Conservation (phyloP, 2,329 filamentous ascomycete species). For the Cladorrhinum sp. region DNA sequence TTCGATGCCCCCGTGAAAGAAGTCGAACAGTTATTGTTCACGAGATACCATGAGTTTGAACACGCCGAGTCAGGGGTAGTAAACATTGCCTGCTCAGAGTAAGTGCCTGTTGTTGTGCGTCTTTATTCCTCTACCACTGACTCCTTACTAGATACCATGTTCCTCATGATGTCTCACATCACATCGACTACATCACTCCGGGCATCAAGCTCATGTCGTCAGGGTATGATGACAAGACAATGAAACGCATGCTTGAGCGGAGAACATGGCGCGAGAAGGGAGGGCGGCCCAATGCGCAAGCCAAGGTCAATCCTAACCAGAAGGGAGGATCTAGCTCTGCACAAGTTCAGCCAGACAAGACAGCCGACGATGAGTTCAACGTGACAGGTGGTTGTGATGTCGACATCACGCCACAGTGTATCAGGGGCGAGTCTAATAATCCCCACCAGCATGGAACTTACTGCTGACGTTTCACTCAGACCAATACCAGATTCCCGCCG, state of each 20-base stretch:
- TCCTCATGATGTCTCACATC: constrained; percentile 43
- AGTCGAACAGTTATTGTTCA: constrained; percentile 39
- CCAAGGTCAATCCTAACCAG: not conserved
- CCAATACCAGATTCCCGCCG: constrained; percentile 27
- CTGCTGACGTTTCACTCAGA: constrained; percentile 12
- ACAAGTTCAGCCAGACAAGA: not conserved
- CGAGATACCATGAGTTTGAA: constrained; percentile 42
- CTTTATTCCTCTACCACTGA: not conserved
- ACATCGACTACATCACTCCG: constrained; percentile 57
- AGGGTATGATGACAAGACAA: constrained; percentile 12
- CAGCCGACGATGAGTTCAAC: constrained; percentile 12
- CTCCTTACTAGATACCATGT: constrained; percentile 39
- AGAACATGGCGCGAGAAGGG: not conserved
- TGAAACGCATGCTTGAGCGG: constrained; percentile 11
- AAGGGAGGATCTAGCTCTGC: not conserved
- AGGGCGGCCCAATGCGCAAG: not conserved
- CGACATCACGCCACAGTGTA: constrained; percentile 24
- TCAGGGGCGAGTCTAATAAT: constrained; percentile 12
- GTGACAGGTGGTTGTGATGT: constrained; percentile 21
- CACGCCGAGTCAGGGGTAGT: constrained; percentile 35
- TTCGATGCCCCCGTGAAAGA: constrained; percentile 40
- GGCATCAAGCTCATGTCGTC: constrained; percentile 45
- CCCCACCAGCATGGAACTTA: not conserved
- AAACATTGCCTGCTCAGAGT: constrained; percentile 26
- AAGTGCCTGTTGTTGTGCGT: not conserved